Conservation (phyloP, 202 grass and related monocot species). For the Digitaria exilis region DNA sequence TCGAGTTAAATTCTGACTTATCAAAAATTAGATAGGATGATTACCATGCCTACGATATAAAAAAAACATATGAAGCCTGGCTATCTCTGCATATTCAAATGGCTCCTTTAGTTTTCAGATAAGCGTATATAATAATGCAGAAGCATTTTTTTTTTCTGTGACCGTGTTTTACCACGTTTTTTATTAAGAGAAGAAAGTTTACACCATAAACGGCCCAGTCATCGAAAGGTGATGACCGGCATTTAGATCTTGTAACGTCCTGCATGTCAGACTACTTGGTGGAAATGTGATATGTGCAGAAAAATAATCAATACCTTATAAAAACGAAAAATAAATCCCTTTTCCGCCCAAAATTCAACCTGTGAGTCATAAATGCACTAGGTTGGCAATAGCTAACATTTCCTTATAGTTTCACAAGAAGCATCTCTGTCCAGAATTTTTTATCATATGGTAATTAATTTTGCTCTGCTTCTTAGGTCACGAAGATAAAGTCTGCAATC, state of each 20-base stretch:
- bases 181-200: no score
- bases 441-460: not conserved
- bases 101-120: not conserved
- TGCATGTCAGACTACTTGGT: conserved; percentile 9
- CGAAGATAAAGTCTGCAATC: conserved; percentile 32
- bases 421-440: not conserved
- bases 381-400: not conserved
- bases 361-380: not conserved
- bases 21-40: not conserved
- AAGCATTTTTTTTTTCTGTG: no score
- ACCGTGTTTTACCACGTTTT: no score
- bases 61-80: not conserved
- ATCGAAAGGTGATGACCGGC: no score
- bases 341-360: not conserved
- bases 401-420: not conserved
- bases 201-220: no score
- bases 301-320: not conserved
- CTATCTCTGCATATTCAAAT: conserved; percentile 1
- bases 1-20: not conserved
- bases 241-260: not conserved
- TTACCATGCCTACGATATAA: not conserved
- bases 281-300: not conserved
- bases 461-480: conserved; percentile 25
- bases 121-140: not conserved
- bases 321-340: not conserved